These are phyloP conservation scores for Monosporascus cannonballus DNA, from an alignment of 2,329 filamentous ascomycete genomes.

Conservation along the genomic window DNA sequence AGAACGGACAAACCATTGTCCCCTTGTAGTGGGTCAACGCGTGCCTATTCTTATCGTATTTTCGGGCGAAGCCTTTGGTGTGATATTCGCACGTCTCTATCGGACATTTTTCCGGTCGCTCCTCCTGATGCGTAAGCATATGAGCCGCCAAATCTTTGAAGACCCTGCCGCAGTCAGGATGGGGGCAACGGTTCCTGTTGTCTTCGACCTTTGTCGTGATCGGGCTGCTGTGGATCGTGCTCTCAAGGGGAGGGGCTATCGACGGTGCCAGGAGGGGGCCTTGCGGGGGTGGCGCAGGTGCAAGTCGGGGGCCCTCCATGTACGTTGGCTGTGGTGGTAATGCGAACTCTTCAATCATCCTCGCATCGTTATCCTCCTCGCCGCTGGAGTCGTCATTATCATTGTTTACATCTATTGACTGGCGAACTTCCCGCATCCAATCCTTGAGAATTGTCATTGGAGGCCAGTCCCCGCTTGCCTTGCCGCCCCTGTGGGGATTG, in stretches of 20 bases:
- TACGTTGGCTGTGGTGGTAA: constrained; percentile 23
- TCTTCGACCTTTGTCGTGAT: constrained; percentile 26
- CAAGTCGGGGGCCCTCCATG: constrained; percentile 26
- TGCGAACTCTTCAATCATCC: constrained; percentile 44
- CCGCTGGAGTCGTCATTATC: constrained; percentile 44
- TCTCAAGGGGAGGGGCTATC: constrained; percentile 25
- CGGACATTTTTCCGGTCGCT: constrained; percentile 90
- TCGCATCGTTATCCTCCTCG: constrained; percentile 42
- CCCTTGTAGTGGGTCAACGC: constrained; percentile 95
- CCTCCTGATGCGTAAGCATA: constrained; percentile 88
- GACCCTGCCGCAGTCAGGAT: constrained; percentile 75
- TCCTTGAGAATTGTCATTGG: constrained; percentile 52
- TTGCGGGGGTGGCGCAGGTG: constrained; percentile 24
- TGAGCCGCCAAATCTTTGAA: constrained; percentile 93
- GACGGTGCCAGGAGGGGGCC: constrained; percentile 25
- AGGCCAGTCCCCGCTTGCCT: constrained; percentile 54
- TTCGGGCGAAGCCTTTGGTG: constrained; percentile 84
- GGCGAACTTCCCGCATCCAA: constrained; percentile 55
- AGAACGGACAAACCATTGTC: constrained; percentile 95
- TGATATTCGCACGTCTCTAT: constrained; percentile 90
- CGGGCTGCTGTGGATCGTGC: constrained; percentile 26
- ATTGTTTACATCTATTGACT: constrained; percentile 36
- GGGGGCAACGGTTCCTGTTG: constrained; percentile 57
- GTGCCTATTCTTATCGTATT: constrained; percentile 95
- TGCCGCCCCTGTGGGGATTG: constrained; percentile 48